Evolutionary conservation across 352 stramenopile species (phyloP).

Genomic region (Pythium pyrilobum): DNA sequence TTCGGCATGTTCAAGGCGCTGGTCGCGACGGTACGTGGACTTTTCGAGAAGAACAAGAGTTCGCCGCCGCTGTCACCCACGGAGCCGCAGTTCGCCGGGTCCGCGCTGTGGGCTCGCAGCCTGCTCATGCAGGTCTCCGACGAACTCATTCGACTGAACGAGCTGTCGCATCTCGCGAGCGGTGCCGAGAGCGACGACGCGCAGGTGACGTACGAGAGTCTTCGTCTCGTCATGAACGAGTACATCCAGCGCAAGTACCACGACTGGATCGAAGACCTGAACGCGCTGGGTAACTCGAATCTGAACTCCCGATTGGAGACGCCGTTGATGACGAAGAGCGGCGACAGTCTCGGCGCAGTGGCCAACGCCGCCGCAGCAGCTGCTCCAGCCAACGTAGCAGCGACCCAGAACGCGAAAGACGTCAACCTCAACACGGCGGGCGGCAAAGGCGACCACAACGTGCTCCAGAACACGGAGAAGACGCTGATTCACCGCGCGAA

Average conservation of each 20-base stretch:
- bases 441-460: constrained; percentile 44
- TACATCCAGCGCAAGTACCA: constrained; percentile 89
- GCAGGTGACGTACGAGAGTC: constrained; percentile 64
- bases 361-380: constrained; percentile 2
- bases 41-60: constrained; percentile 91
- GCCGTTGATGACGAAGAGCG: constrained; percentile 80
- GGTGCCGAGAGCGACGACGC: constrained; percentile 75
- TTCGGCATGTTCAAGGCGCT: constrained; percentile 86
- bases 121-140: constrained; percentile 75
- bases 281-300: constrained; percentile 68
- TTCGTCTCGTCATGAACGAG: constrained; percentile 82
- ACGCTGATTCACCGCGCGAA: constrained; percentile 74
- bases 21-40: constrained; percentile 71
- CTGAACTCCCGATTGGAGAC: constrained; percentile 79
- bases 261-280: constrained; percentile 88
- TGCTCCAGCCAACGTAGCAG: neutral
- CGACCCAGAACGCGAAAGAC: neutral
- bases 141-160: constrained; percentile 65
- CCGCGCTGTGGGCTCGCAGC: constrained; percentile 90
- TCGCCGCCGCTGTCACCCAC: constrained; percentile 78
- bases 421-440: constrained; percentile 32
- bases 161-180: constrained; percentile 65
- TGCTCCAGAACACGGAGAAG: constrained; percentile 73
- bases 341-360: constrained; percentile 25
- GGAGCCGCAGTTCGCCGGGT: constrained; percentile 91